These are phyloP conservation scores for Quercus berberidifolia DNA, from an alignment of 306 rosid genomes.

Conservation along the genomic window DNA sequence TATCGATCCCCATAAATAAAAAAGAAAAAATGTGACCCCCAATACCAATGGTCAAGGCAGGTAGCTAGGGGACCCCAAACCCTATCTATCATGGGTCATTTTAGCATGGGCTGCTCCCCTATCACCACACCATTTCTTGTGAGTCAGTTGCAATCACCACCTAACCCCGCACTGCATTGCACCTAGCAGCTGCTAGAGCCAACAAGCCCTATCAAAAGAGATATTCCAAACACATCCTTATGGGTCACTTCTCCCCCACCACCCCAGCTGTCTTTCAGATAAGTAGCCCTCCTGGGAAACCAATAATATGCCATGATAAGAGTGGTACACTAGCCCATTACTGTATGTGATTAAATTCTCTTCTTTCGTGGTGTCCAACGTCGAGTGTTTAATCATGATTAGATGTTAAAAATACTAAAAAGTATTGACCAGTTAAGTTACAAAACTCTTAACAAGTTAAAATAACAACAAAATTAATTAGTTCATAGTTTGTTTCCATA, in stretches of 20 bases:
- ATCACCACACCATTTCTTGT: slow-evolving; percentile 47
- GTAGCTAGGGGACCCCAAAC: slow-evolving; percentile 41
- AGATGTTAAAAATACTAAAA: too few relatives aligned
- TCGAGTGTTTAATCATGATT: too few relatives aligned
- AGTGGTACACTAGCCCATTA: slow-evolving; percentile 20
- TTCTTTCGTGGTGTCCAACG: not conserved
- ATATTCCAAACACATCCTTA: slow-evolving; percentile 41
- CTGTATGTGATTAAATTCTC: slow-evolving; percentile 13
- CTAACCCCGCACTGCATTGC: slow-evolving; percentile 35
- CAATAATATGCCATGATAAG: slow-evolving; percentile 23
- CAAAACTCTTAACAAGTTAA: too few relatives aligned
- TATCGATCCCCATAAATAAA: not conserved
- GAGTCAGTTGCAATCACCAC: slow-evolving; percentile 32
- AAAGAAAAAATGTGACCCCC: slow-evolving; percentile 19
- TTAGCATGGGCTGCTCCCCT: slow-evolving; percentile 73
- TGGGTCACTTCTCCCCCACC: slow-evolving; percentile 51
- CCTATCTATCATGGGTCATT: slow-evolving; percentile 36
- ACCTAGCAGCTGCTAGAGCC: slow-evolving; percentile 20
- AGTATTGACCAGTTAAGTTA: too few relatives aligned
- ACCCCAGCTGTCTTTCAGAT: slow-evolving; percentile 52
- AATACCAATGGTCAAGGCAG: slow-evolving; percentile 17
- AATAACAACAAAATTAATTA: too few relatives aligned
- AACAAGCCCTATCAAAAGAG: slow-evolving; percentile 33
- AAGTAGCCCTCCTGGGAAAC: slow-evolving; percentile 74
- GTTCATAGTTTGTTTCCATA: too few relatives aligned